phyloP scores from a whole-genome alignment of 345 rosid genomes.

The Aquilaria yunnanensis region DNA sequence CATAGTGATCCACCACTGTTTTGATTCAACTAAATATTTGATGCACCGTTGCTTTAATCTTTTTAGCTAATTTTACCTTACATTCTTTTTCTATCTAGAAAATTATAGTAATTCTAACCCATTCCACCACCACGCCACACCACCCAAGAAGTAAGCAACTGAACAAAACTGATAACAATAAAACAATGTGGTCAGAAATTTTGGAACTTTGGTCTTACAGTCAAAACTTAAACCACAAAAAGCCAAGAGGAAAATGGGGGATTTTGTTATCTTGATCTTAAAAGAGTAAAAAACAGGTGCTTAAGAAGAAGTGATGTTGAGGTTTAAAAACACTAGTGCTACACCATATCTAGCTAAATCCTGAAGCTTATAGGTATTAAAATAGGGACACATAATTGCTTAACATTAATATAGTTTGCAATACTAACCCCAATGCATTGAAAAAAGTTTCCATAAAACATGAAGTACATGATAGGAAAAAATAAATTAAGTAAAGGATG shows the following conservation, averaged over 20 bases:
- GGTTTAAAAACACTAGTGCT: conserved; percentile 38
- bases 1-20: conserved; percentile 12
- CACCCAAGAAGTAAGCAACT: background rate
- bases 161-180: conserved; percentile 9
- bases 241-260: background rate
- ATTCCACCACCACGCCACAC: background rate
- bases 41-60: conserved; percentile 50
- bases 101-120: too few relatives aligned
- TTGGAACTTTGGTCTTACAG: conserved; percentile 8
- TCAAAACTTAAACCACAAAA: conserved; percentile 7
- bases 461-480: too few relatives aligned
- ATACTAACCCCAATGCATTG: too few relatives aligned
- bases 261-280: conserved; percentile 58
- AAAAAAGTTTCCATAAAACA: too few relatives aligned
- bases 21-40: conserved; percentile 51
- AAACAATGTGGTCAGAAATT: background rate
- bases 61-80: conserved; percentile 50
- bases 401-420: too few relatives aligned
- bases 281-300: conserved; percentile 50
- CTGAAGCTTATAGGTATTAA: too few relatives aligned
- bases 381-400: too few relatives aligned
- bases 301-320: conserved; percentile 47
- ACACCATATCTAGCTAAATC: too few relatives aligned
- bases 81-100: conserved; percentile 68
- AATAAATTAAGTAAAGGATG: too few relatives aligned